Base-by-base conservation (phyloP, 106 monocot genomes). In the Platanthera guangdongensis region DNA sequence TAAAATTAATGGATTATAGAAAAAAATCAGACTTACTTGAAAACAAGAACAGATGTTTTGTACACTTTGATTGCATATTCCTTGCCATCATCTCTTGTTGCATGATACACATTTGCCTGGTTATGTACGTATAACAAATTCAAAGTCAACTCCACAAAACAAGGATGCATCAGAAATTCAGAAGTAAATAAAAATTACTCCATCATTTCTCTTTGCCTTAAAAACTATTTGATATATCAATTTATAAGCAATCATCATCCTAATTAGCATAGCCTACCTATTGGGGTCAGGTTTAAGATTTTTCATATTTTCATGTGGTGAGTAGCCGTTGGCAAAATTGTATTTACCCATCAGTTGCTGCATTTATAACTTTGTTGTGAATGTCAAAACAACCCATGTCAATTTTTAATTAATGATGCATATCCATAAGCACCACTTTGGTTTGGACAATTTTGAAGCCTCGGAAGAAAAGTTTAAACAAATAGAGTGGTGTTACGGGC, bases 101-200 rank as follows among this genome's bases (percentile, higher is more conserved):
- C 94, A 79, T 99, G 99, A 85, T 99, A 99, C 51, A 99, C 99
- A 94, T 99, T 99, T 72, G 99, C 99, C 99, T 94, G 52, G 4
- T 8, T 74, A 79, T 65, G 11, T 6, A 77, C 47, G 13, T 6
- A 18, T 12, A n/a, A 72, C 68, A 64, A 77, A 68, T 50, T 8
- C 63, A 46, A 82, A 78, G 14, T 53, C 12, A 79, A 57, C 16
- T 39, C 49, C 3, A 60, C 60, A 19, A 47, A 46, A 15, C 22
- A 72, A 51, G 9, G 2, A 46, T 10, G 10, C 16, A 51, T 46
- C 21, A 51, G 0, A 21, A 72, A 3, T 49, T 46, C 21, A 51
- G 0, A 21, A 72, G 9, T 49, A 71, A 6, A 71, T n/a, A 48
- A 71, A 68, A 39, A 5, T 6, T 47, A 71, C 14, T 71, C 32